Evolutionary conservation across 139 green algal species (phyloP), one percentile per base, ranked within the genome.

Genomic region (Chlamydomonas sp.): DNA sequence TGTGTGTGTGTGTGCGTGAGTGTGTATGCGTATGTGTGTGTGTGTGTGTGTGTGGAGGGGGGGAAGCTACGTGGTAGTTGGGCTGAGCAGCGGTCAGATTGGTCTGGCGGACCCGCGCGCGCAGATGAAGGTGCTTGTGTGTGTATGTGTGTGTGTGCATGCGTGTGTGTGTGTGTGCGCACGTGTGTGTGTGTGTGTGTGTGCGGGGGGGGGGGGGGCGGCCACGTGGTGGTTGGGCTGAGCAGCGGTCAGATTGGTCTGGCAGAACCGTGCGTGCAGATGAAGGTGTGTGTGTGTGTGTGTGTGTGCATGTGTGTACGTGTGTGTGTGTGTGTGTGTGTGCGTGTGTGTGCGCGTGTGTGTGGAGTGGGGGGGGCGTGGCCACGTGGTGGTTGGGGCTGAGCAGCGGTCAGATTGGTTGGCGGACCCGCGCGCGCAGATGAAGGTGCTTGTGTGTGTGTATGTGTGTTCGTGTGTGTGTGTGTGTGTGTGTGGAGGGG

Each of bases 351-450:
- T n/a, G n/a, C n/a, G n/a, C n/a, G n/a, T n/a, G n/a, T n/a, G n/a
- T n/a, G n/a, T n/a, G n/a, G n/a, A n/a, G n/a, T n/a, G n/a, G n/a
- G n/a, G n/a, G 0, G 35, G 60, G 0, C 73, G 81, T 0, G 85
- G 85, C 5, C 28, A 73, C 3, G 28, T 91, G 35, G 81, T 75
- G 1, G 50, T 31, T 73, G 34, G 87, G 68, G 38, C 74, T 66
- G 3, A 29, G 71, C n/a, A 64, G 76, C 26, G 87, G 87, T 30
- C 35, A 67, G 22, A 20, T 92, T 16, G 54, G 61, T 20, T 91
- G 26, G 39, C 84, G 5, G 88, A 93, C 76, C 60, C 76, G 0
- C 73, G 88, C 3, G n/a, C n/a, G n/a, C n/a, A n/a, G n/a, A n/a
- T n/a, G n/a, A n/a, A n/a, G n/a, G n/a, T n/a, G n/a, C n/a, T n/a